These are phyloP conservation scores for Fusarium tjaetaba DNA, from an alignment of 2,329 filamentous ascomycete species.

Conservation along the genomic window DNA sequence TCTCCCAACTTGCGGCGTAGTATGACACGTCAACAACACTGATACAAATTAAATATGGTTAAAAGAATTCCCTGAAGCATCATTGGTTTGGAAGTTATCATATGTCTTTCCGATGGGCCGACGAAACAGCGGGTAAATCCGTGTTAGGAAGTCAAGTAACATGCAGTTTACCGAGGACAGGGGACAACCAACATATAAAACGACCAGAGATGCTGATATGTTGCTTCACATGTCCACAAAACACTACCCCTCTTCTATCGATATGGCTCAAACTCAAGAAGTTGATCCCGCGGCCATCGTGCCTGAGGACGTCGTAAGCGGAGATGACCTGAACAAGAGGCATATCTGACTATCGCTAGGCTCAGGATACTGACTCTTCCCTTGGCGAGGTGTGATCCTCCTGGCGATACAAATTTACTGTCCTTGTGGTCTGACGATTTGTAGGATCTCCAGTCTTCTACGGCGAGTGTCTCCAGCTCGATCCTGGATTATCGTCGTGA, in stretches of 20 bases:
- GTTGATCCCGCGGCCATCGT: neutral
- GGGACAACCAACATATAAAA: constrained; percentile 12
- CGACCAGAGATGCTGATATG: neutral
- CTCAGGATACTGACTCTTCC: constrained; percentile 3
- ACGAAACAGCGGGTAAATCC: constrained; percentile 1
- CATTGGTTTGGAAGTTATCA: neutral
- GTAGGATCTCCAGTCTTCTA: constrained; percentile 6
- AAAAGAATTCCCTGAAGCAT: rapidly evolving
- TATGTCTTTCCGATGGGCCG: neutral
- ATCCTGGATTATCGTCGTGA: constrained; percentile 14
- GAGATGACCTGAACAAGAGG: rapidly evolving
- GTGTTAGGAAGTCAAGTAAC: constrained; percentile 7
- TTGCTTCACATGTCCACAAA: too few relatives aligned
- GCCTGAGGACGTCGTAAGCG: neutral
- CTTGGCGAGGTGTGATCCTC: neutral
- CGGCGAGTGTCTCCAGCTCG: neutral
- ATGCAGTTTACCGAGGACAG: constrained; percentile 1
- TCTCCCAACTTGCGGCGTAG: neutral
- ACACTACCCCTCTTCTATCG: rapidly evolving
- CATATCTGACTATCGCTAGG: neutral
- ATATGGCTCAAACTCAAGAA: neutral
- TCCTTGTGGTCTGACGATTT: neutral
- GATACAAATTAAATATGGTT: too few relatives aligned
- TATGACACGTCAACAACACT: neutral
- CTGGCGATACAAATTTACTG: neutral